Conservation (phyloP, 495 filamentous ascomycete species). For the Penicillium herquei region DNA sequence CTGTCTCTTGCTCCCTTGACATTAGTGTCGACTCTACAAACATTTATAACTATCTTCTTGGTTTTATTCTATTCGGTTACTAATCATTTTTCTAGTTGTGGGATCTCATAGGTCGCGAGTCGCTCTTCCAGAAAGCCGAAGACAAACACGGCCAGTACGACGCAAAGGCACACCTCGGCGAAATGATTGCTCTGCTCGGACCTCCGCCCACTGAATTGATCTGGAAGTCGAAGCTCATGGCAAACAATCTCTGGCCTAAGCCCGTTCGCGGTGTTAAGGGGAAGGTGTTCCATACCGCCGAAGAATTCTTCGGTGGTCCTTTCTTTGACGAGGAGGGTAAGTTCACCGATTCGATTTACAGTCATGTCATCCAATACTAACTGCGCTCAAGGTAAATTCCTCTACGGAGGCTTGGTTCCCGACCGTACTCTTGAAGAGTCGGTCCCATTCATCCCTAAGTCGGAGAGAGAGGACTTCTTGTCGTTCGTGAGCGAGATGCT, state of each 20-base stretch:
- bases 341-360: neutral
- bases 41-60: neutral
- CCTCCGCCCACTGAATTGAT: slow-evolving; percentile 32
- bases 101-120: slow-evolving; percentile 38
- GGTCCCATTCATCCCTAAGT: slow-evolving; percentile 6
- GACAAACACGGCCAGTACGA: slow-evolving; percentile 11
- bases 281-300: slow-evolving; percentile 1
- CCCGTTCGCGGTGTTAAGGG: neutral
- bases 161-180: slow-evolving; percentile 34
- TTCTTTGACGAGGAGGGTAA: slow-evolving; percentile 13
- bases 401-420: neutral
- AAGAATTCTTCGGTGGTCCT: slow-evolving; percentile 12
- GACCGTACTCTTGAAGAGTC: slow-evolving; percentile 4
- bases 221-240: slow-evolving; percentile 13
- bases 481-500: slow-evolving; percentile 18
- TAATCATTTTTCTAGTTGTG: slow-evolving; percentile 30
- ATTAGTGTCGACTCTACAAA: neutral
- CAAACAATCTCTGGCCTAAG: slow-evolving; percentile 9
- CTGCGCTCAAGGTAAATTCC: slow-evolving; percentile 8
- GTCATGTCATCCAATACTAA: too few relatives aligned
- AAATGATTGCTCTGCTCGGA: slow-evolving; percentile 39
- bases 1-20: too few relatives aligned
- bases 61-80: neutral
- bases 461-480: slow-evolving; percentile 3
- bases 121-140: slow-evolving; percentile 29